Percentiles rank a stretch among this genome's conserved stretches.
Evolutionary conservation across 2,329 filamentous ascomycete species (phyloP).

Genomic region (Trematosphaeria pertusa): DNA sequence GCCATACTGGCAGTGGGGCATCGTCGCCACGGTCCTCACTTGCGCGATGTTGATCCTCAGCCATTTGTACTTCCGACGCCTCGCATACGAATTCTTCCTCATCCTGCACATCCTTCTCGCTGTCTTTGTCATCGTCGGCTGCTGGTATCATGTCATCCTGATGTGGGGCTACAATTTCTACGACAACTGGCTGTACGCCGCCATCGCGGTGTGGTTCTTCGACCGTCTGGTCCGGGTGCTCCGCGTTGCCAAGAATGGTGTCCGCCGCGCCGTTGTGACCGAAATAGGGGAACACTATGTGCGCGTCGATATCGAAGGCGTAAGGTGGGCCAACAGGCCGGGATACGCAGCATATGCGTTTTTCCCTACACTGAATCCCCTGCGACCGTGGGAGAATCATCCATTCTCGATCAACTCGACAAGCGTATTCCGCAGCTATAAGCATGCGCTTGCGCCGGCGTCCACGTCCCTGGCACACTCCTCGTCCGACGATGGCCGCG

Average conservation of each 20-base stretch:
- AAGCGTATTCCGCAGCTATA: conserved; percentile 25
- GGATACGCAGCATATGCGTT: conserved; percentile 55
- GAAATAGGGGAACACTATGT: conserved; percentile 38
- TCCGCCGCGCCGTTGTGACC: conserved; percentile 47
- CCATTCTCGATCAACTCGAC: conserved; percentile 56
- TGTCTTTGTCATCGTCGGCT: conserved; percentile 39
- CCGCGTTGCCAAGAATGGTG: conserved; percentile 49
- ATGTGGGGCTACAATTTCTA: conserved; percentile 42
- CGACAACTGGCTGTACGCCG: conserved; percentile 56
- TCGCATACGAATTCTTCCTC: conserved; percentile 47
- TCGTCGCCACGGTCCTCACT: conserved; percentile 42
- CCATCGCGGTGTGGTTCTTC: conserved; percentile 54
- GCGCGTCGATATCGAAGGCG: conserved; percentile 52
- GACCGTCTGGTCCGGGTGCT: conserved; percentile 54
- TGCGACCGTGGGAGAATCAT: conserved; percentile 60
- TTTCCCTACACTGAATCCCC: conserved; percentile 54
- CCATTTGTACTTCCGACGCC: conserved; percentile 33
- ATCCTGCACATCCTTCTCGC: conserved; percentile 40
- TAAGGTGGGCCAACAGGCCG: conserved; percentile 43
- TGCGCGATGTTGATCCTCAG: conserved; percentile 35
- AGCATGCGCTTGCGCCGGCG: background rate
- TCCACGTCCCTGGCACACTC: background rate
- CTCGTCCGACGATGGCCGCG: background rate
- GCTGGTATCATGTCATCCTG: conserved; percentile 50
- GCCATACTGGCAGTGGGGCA: conserved; percentile 49